Conservation (phyloP, 225 moss, liverwort and hornwort genomes). For the Rhytidiadelphus loreus region DNA sequence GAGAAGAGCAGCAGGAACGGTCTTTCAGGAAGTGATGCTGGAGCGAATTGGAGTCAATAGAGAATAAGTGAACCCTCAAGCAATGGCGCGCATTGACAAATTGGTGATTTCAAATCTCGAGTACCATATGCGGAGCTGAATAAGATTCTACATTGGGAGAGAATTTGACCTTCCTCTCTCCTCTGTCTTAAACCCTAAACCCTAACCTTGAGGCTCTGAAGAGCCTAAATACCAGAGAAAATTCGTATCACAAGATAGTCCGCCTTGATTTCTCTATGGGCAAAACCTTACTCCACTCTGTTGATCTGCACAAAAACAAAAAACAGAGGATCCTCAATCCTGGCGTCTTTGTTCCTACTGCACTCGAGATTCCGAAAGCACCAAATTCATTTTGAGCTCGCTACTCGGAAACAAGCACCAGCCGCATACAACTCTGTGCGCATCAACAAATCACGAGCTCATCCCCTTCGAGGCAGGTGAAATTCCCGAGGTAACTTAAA, state of each 20-base stretch:
- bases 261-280: slow-evolving; percentile 60
- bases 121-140: background rate
- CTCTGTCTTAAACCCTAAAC: background rate
- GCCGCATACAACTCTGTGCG: background rate
- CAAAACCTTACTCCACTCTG: slow-evolving; percentile 52
- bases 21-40: background rate
- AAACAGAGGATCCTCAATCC: background rate
- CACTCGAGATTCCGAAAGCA: background rate
- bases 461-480: too few species aligned
- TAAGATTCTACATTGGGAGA: background rate
- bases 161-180: background rate
- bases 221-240: too few species aligned
- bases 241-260: slow-evolving; percentile 62
- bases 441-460: background rate
- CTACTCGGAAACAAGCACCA: background rate
- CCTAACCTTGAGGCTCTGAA: background rate
- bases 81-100: background rate
- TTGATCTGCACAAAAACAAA: slow-evolving; percentile 33
- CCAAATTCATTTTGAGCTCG: background rate
- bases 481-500: too few species aligned
- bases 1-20: background rate
- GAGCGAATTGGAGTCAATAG: background rate
- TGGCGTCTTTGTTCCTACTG: background rate
- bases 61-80: background rate
- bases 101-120: background rate